Evolutionary conservation across 495 filamentous ascomycete genomes (phyloP).

Genomic region (Penicillium psychrofluorescens): DNA sequence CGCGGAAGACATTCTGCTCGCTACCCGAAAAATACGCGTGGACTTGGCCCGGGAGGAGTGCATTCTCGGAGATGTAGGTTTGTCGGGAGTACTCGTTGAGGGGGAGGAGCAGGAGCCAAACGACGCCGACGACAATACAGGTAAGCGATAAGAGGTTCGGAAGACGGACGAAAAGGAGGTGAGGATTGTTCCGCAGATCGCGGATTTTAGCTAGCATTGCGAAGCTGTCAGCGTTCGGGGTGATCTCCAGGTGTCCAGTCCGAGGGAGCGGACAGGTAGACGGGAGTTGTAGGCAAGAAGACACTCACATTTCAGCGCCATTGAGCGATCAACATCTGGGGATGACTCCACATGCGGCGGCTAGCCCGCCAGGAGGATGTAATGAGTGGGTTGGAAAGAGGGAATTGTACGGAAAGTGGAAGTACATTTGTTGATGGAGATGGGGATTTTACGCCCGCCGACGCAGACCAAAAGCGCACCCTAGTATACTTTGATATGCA

Average conservation of each 20-base stretch:
- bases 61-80: conserved; percentile 98
- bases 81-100: conserved; percentile 83
- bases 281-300: neutral
- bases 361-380: conserved; percentile 5
- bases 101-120: conserved; percentile 89
- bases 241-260: conserved; percentile 11
- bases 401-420: neutral
- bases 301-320: conserved; percentile 39
- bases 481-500: conserved; percentile 7
- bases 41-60: conserved; percentile 89
- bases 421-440: conserved; percentile 12
- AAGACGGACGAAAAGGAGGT: conserved; percentile 32
- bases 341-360: conserved; percentile 7
- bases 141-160: conserved; percentile 60
- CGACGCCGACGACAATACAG: conserved; percentile 82
- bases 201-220: conserved; percentile 30
- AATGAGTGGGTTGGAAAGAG: conserved; percentile 2
- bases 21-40: conserved; percentile 96
- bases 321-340: conserved; percentile 19
- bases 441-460: conserved; percentile 19
- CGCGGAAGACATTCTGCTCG: conserved; percentile 91
- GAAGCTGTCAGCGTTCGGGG: conserved; percentile 10
- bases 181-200: conserved; percentile 37
- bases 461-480: conserved; percentile 15
- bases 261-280: neutral